A percentile compares a stretch with the other conserved stretches of the same genome.
phyloP scores from a whole-genome alignment of 2,329 filamentous ascomycete genomes.

The Verticillium tricorpus region DNA sequence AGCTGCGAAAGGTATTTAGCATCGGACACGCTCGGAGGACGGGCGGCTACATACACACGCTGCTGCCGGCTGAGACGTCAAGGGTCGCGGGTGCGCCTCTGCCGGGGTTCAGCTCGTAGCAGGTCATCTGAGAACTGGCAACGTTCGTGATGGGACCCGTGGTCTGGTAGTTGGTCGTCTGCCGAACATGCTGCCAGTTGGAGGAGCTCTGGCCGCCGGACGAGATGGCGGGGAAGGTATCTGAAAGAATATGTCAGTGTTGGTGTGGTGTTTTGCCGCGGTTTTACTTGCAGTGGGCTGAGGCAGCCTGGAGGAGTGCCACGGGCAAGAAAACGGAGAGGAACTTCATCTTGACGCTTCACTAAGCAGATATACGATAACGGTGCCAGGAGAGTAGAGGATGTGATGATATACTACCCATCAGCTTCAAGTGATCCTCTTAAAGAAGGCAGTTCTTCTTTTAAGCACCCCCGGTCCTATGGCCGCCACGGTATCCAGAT shows the following conservation, averaged over 20 bases:
- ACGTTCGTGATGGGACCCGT: conserved; percentile 46
- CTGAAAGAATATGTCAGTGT: conserved; percentile 17
- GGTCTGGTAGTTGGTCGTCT: conserved; percentile 44
- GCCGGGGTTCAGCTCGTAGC: conserved; percentile 40
- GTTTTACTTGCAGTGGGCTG: conserved; percentile 32
- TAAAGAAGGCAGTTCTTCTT: background rate
- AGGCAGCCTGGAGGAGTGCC: conserved; percentile 17
- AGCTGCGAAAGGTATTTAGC: conserved; percentile 8
- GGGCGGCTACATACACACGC: conserved; percentile 10
- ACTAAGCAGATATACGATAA: background rate
- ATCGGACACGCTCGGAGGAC: conserved; percentile 1
- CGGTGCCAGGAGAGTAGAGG: background rate
- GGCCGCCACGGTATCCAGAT: background rate
- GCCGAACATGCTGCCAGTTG: conserved; percentile 43
- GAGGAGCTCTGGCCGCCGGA: conserved; percentile 22
- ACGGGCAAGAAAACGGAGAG: conserved; percentile 16
- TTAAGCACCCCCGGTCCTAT: background rate
- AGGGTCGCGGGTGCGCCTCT: conserved; percentile 38
- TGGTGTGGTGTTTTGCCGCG: no score
- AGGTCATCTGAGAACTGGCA: conserved; percentile 41
- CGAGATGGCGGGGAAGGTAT: conserved; percentile 36
- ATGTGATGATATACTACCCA: background rate
- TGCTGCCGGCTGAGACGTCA: conserved; percentile 18
- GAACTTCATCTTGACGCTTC: conserved; percentile 11
- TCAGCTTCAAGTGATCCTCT: background rate